A percentile compares a stretch with the other conserved stretches of the same genome.
Evolutionary conservation across 306 rosid genomes (phyloP).

Genomic region (Delonix regia): DNA sequence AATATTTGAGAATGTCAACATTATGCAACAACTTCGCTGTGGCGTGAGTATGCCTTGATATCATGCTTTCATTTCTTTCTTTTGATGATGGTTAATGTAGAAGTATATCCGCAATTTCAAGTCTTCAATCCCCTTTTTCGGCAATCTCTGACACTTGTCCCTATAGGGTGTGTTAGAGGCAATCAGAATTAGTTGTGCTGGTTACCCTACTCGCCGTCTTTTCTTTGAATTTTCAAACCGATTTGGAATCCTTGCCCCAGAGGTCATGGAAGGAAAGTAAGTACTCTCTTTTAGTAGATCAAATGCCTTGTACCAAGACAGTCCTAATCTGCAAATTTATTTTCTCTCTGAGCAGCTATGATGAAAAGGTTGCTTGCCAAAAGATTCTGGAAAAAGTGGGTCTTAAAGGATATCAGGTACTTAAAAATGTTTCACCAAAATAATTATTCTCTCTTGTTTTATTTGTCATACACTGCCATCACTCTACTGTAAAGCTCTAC

Average conservation of each 20-base stretch:
- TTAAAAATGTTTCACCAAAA: constrained; percentile 33
- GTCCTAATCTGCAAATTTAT: constrained; percentile 41
- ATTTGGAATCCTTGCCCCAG: constrained; percentile 87
- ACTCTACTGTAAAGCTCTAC: background rate
- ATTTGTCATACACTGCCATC: constrained; percentile 4
- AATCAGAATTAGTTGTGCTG: constrained; percentile 97
- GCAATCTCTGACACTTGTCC: constrained; percentile 31
- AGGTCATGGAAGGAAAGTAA: constrained; percentile 73
- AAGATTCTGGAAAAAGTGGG: constrained; percentile 88
- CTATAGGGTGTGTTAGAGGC: constrained; percentile 98
- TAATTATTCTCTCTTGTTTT: constrained; percentile 12
- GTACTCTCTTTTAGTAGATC: constrained; percentile 41
- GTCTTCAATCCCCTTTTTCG: constrained; percentile 25
- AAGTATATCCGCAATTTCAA: constrained; percentile 23
- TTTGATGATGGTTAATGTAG: constrained; percentile 27
- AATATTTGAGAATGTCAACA: constrained; percentile 84
- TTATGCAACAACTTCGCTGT: constrained; percentile 99
- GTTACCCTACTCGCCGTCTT: constrained; percentile 93
- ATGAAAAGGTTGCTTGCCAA: constrained; percentile 77
- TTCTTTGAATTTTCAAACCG: constrained; percentile 88
- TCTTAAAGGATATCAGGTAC: constrained; percentile 95
- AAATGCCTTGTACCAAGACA: constrained; percentile 33
- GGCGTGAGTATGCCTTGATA: constrained; percentile 77
- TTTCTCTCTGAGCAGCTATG: constrained; percentile 59
- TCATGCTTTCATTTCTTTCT: constrained; percentile 37